These are phyloP conservation scores for Exutisphaerella laricina DNA, from an alignment of 2,329 filamentous ascomycete genomes.

Conservation along the genomic window DNA sequence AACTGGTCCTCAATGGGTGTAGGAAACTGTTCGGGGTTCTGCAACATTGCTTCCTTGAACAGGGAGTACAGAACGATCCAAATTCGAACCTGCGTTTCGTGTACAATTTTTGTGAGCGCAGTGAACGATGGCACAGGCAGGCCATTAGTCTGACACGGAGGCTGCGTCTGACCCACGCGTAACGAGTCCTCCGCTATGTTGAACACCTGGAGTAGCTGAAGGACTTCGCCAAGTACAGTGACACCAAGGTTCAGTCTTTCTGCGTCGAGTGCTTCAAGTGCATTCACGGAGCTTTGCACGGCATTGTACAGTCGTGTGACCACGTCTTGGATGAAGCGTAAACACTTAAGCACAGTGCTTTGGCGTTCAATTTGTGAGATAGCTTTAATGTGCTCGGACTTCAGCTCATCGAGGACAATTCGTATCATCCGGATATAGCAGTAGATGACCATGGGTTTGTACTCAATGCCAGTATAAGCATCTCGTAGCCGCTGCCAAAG, in stretches of 20 bases:
- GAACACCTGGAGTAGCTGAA: slow-evolving; percentile 70
- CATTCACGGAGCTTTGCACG: slow-evolving; percentile 58
- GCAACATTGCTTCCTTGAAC: slow-evolving; percentile 66
- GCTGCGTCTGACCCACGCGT: slow-evolving; percentile 64
- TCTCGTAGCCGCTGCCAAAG: slow-evolving; percentile 88
- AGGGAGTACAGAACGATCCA: slow-evolving; percentile 86
- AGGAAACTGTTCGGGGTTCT: slow-evolving; percentile 60
- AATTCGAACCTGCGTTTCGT: slow-evolving; percentile 78
- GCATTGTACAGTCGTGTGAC: slow-evolving; percentile 65
- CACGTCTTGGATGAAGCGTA: slow-evolving; percentile 74
- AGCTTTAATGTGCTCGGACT: slow-evolving; percentile 52
- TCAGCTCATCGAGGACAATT: slow-evolving; percentile 67
- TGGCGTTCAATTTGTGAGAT: slow-evolving; percentile 59
- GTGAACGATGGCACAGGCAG: slow-evolving; percentile 24
- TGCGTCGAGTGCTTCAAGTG: slow-evolving; percentile 80
- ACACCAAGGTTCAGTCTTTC: slow-evolving; percentile 69
- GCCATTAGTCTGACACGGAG: slow-evolving; percentile 54
- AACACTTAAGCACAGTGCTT: slow-evolving; percentile 64
- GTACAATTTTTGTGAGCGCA: slow-evolving; percentile 46
- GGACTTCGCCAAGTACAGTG: slow-evolving; percentile 63
- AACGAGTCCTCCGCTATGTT: slow-evolving; percentile 80
- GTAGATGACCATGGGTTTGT: slow-evolving; percentile 80
- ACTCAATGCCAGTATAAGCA: slow-evolving; percentile 79
- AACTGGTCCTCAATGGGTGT: slow-evolving; percentile 67
- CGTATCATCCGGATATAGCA: slow-evolving; percentile 83